Evolutionary conservation across 208 protist species (phyloP).

Genomic region (Wallacemonas rigidus): DNA sequence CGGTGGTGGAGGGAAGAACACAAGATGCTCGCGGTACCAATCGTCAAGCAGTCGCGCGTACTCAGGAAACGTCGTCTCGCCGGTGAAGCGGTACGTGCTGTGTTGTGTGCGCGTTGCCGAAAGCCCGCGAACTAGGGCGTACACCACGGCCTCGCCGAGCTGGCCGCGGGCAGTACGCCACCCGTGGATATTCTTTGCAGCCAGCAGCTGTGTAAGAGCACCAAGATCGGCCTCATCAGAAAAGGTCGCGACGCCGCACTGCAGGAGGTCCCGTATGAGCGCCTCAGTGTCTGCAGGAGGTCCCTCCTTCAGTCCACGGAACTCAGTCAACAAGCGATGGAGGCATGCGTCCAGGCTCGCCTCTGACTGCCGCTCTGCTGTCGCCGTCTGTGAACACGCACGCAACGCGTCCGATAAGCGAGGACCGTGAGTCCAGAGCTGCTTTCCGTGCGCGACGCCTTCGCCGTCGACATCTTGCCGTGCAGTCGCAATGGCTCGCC

Average conservation of each 20-base stretch:
- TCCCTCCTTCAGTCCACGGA: not conserved
- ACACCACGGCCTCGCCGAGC: not conserved
- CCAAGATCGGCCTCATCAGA: not conserved
- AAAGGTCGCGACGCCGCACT: not conserved
- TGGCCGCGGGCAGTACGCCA: not conserved
- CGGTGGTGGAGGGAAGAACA: constrained; percentile 62
- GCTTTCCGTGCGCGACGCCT: not conserved
- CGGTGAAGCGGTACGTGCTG: constrained; percentile 49
- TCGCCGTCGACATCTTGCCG: not conserved
- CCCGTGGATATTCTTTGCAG: constrained; percentile 1
- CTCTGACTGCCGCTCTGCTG: not conserved
- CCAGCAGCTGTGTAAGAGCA: not conserved
- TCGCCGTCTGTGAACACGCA: too few relatives aligned
- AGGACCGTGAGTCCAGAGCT: too few relatives aligned
- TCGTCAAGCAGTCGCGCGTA: constrained; percentile 50
- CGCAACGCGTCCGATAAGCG: too few relatives aligned
- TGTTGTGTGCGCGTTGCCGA: constrained; percentile 44
- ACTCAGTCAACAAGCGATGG: not conserved
- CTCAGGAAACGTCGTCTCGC: constrained; percentile 68
- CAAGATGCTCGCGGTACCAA: constrained; percentile 40
- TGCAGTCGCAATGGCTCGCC: not conserved
- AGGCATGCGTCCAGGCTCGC: not conserved
- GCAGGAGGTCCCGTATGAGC: constrained; percentile 2
- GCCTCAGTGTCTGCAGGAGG: not conserved
- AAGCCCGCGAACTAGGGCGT: constrained; percentile 25